Conservation (phyloP, 306 rosid species). For the Pyrus betulifolia region DNA sequence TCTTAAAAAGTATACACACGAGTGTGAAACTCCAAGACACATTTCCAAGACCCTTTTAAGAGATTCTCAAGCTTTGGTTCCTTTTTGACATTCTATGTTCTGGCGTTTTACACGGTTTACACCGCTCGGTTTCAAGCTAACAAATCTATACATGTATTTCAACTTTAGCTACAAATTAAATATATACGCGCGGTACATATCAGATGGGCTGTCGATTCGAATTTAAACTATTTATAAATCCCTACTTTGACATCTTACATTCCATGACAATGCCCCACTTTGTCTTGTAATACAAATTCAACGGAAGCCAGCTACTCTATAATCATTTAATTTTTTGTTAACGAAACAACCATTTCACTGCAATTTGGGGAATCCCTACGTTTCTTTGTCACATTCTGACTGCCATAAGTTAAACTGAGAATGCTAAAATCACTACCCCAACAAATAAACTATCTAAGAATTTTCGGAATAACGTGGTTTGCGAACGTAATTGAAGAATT, state of each 20-base stretch:
- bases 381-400: too few relatives aligned
- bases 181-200: neutral
- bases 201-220: neutral
- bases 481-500: too few relatives aligned
- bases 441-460: too few relatives aligned
- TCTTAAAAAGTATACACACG: neutral
- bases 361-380: too few relatives aligned
- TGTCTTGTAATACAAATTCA: neutral
- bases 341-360: too few relatives aligned
- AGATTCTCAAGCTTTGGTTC: neutral
- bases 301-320: neutral
- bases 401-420: too few relatives aligned
- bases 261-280: neutral
- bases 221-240: too few relatives aligned
- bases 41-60: neutral
- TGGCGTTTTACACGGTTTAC: neutral
- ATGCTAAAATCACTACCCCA: too few relatives aligned
- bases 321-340: neutral
- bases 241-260: neutral
- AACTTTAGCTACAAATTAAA: neutral
- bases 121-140: neutral
- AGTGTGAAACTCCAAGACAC: neutral
- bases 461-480: too few relatives aligned
- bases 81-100: conserved; percentile 6
- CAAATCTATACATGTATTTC: neutral